These are phyloP conservation scores for Penicillium sp. DNA, from an alignment of 2,329 filamentous ascomycete genomes.

Conservation along the genomic window DNA sequence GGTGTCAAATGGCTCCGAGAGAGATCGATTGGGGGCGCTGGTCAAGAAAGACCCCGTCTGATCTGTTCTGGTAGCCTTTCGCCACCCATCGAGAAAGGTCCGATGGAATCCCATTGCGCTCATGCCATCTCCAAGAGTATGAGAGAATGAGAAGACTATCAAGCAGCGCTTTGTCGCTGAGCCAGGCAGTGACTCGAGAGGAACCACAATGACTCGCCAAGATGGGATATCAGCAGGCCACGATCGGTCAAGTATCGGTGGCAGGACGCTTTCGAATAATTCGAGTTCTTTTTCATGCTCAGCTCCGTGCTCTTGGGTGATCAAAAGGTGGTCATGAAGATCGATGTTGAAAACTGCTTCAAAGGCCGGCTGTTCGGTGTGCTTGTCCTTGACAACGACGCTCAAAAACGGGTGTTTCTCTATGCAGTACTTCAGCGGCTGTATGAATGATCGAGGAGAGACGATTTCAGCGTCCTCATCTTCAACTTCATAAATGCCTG, in stretches of 20 bases:
- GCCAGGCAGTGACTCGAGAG: conserved; percentile 1
- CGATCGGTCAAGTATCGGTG: conserved; percentile 36
- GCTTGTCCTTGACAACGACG: conserved; percentile 36
- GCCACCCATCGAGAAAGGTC: conserved; percentile 35
- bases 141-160: conserved; percentile 47
- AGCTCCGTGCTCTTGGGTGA: conserved; percentile 19
- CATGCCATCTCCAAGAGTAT: conserved; percentile 48
- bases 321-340: conserved; percentile 41
- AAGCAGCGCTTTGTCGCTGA: conserved; percentile 24
- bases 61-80: not conserved
- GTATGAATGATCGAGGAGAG: conserved; percentile 28
- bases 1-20: conserved; percentile 43
- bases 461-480: conserved; percentile 13
- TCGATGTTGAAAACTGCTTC: conserved; percentile 33
- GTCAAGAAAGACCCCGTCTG: not conserved
- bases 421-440: conserved; percentile 41
- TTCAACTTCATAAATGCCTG: conserved; percentile 35
- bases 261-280: conserved; percentile 27
- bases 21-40: conserved; percentile 10
- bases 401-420: conserved; percentile 41
- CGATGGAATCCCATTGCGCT: conserved; percentile 47
- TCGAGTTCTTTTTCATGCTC: not conserved
- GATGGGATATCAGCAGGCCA: conserved; percentile 35
- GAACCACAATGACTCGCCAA: conserved; percentile 46
- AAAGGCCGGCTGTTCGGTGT: conserved; percentile 43